Conservation (phyloP, 179 eudicot genomes). For the Spinacia oleracea region DNA sequence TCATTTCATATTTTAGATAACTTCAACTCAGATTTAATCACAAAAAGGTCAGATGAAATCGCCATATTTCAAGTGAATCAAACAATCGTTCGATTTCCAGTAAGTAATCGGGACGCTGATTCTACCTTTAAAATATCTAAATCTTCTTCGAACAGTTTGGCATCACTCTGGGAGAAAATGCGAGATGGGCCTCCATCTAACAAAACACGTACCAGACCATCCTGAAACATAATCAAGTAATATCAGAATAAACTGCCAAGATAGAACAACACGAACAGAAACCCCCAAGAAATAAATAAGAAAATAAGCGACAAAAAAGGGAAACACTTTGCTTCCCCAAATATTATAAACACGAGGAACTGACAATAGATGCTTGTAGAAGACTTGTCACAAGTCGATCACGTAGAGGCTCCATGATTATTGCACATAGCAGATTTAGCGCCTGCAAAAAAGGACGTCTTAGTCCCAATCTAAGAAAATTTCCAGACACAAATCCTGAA, state of each 20-base stretch:
- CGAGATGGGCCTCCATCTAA: slow-evolving; percentile 97
- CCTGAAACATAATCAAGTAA: slow-evolving; percentile 45
- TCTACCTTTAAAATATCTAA: slow-evolving; percentile 85
- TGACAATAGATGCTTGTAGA: slow-evolving; percentile 93
- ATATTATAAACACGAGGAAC: slow-evolving; percentile 20
- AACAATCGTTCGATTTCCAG: not conserved
- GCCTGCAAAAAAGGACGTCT: slow-evolving; percentile 50
- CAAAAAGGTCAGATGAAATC: not conserved
- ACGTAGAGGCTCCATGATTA: slow-evolving; percentile 85
- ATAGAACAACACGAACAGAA: not conserved
- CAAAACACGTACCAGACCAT: slow-evolving; percentile 85
- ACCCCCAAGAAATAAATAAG: not conserved
- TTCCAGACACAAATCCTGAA: not conserved
- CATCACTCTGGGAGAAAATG: slow-evolving; percentile 66
- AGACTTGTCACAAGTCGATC: slow-evolving; percentile 96
- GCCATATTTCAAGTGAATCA: not conserved
- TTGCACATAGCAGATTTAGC: slow-evolving; percentile 77
- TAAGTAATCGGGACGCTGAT: not conserved
- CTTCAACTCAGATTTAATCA: not conserved
- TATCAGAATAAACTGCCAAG: slow-evolving; percentile 1
- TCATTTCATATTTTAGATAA: not conserved
- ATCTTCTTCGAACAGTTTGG: slow-evolving; percentile 89
- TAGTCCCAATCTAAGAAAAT: not conserved
- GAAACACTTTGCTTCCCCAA: not conserved
- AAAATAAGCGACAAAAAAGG: not conserved